Evolutionary conservation across 2,329 filamentous ascomycete genomes (phyloP).

Genomic region (Coccinonectria pachysandricola): DNA sequence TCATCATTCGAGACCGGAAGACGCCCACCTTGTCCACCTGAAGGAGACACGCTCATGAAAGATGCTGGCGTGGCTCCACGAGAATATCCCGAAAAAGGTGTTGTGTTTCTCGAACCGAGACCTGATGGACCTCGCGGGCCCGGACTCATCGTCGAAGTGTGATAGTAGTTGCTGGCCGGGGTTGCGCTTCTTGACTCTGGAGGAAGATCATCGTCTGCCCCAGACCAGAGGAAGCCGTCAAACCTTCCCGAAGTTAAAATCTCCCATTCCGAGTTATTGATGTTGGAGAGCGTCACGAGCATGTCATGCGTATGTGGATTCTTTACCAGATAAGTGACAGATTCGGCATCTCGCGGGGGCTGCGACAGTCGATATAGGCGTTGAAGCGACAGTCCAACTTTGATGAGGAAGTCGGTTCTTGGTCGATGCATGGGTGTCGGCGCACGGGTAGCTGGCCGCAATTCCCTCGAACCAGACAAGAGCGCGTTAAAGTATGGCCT

Average conservation of each 20-base stretch:
- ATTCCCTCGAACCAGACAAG: slow-evolving; percentile 48
- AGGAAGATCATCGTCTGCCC: slow-evolving; percentile 54
- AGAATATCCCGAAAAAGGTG: slow-evolving; percentile 41
- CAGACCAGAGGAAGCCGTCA: slow-evolving; percentile 91
- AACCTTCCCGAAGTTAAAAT: slow-evolving; percentile 90
- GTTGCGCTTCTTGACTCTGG: slow-evolving; percentile 45
- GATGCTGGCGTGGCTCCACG: slow-evolving; percentile 48
- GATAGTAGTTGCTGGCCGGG: slow-evolving; percentile 39
- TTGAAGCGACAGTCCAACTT: slow-evolving; percentile 69
- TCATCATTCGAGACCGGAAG: slow-evolving; percentile 78
- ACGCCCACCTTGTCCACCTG: slow-evolving; percentile 31
- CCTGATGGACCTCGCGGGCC: slow-evolving; percentile 30
- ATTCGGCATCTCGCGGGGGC: slow-evolving; percentile 74
- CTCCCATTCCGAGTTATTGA: slow-evolving; percentile 91
- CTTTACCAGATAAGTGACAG: slow-evolving; percentile 75
- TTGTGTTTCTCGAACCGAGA: slow-evolving; percentile 34
- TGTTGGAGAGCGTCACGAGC: slow-evolving; percentile 75
- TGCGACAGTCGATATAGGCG: slow-evolving; percentile 68
- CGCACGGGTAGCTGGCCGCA: slow-evolving; percentile 48
- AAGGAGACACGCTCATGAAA: slow-evolving; percentile 47
- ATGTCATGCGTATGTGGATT: slow-evolving; percentile 76
- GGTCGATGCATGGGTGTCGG: slow-evolving; percentile 58
- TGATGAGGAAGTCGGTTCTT: slow-evolving; percentile 63
- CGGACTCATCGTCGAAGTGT: slow-evolving; percentile 28
- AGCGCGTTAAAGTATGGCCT: slow-evolving; percentile 76